phyloP scores from a whole-genome alignment of 495 filamentous ascomycete genomes.

The Daldinia concentrica region DNA sequence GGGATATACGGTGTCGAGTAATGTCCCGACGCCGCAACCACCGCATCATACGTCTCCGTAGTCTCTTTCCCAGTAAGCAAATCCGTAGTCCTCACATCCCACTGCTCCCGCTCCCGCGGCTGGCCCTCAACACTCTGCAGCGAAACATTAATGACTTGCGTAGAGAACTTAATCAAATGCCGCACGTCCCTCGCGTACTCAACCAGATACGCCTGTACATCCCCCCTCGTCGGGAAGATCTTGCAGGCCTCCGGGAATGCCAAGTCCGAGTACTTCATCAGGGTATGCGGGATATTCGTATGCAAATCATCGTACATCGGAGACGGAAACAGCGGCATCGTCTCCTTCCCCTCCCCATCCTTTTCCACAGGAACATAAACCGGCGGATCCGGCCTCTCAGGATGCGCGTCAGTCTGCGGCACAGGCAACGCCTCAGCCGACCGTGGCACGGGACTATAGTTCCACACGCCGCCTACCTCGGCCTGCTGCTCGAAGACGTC shows the following conservation, averaged over 20 bases:
- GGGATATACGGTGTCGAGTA: conserved; percentile 79
- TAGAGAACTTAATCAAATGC: conserved; percentile 55
- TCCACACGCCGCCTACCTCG: conserved; percentile 84
- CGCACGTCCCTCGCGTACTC: conserved; percentile 74
- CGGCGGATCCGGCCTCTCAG: conserved; percentile 52
- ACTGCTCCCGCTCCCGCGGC: conserved; percentile 46
- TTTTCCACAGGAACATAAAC: conserved; percentile 20
- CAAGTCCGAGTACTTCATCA: conserved; percentile 84
- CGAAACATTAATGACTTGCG: conserved; percentile 50
- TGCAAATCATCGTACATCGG: conserved; percentile 84
- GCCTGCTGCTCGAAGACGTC: conserved; percentile 83
- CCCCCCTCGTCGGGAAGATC: conserved; percentile 75
- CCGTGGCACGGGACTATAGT: conserved; percentile 64
- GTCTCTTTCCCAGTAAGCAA: conserved; percentile 46
- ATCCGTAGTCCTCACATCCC: conserved; percentile 59
- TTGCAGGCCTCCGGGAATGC: conserved; percentile 67
- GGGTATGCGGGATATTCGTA: conserved; percentile 83
- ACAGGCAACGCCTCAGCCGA: conserved; percentile 38
- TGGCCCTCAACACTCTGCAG: conserved; percentile 21
- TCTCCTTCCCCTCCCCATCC: neutral
- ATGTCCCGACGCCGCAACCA: conserved; percentile 86
- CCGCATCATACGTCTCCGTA: conserved; percentile 74
- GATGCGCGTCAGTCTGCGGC: conserved; percentile 54
- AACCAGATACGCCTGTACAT: conserved; percentile 77
- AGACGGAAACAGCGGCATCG: conserved; percentile 64